Percentiles rank a stretch among this genome's conserved stretches.
Evolutionary conservation across 2,329 filamentous ascomycete genomes (phyloP).

Genomic region (Colletotrichum filicis): DNA sequence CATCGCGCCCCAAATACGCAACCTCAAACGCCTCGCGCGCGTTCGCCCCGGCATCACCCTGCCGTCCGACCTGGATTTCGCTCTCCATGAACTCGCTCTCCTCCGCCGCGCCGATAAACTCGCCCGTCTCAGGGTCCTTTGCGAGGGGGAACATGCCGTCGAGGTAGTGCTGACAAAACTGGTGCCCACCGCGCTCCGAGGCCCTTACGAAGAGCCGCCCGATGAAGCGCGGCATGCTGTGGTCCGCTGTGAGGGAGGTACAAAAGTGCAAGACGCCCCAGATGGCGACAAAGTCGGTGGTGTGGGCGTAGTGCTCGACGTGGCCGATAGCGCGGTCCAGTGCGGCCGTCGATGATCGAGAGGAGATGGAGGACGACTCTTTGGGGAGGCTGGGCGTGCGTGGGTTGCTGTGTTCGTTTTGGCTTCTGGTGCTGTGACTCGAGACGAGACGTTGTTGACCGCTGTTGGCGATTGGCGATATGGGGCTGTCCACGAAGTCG

Average conservation of each 20-base stretch:
- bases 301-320: slow-evolving; percentile 85
- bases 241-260: slow-evolving; percentile 40
- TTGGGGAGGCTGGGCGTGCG: slow-evolving; percentile 29
- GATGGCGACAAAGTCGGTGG: slow-evolving; percentile 77
- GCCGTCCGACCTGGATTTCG: slow-evolving; percentile 57
- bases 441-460: not conserved
- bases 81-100: slow-evolving; percentile 72
- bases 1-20: slow-evolving; percentile 55
- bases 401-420: not conserved
- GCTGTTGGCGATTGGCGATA: slow-evolving; percentile 19
- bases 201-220: slow-evolving; percentile 64
- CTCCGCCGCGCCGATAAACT: slow-evolving; percentile 56
- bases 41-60: slow-evolving; percentile 55
- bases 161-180: slow-evolving; percentile 70
- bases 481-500: slow-evolving; percentile 8
- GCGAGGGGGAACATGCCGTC: slow-evolving; percentile 70
- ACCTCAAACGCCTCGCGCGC: slow-evolving; percentile 59
- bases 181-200: slow-evolving; percentile 60
- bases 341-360: slow-evolving; percentile 49
- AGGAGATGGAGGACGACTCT: slow-evolving; percentile 43
- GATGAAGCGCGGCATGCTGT: slow-evolving; percentile 68
- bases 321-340: slow-evolving; percentile 69
- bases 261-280: slow-evolving; percentile 79
- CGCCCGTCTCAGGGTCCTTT: slow-evolving; percentile 52
- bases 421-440: not conserved